Evolutionary conservation across 1,284 basidiomycete species (phyloP).

Genomic region (Apiotrichum mycotoxinovorans): DNA sequence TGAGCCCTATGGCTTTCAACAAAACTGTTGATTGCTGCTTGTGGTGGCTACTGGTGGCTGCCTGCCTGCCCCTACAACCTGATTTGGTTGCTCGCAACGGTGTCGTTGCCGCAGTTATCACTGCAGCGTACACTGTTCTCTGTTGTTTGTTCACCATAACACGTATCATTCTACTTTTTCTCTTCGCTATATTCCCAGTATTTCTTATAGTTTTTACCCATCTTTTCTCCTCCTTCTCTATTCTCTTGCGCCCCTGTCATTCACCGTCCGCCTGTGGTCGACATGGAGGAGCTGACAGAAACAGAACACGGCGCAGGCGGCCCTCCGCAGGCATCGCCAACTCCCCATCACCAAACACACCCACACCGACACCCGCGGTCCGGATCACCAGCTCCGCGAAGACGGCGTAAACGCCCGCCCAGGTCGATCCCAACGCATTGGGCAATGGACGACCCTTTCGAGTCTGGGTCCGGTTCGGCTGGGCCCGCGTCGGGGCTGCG

Average conservation of each 20-base stretch:
- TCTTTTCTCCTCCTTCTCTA: not conserved
- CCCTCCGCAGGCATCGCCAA: not conserved
- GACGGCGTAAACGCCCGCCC: not conserved
- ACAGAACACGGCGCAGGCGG: not conserved
- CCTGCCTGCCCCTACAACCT: too few relatives aligned
- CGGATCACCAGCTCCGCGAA: constrained; percentile 1
- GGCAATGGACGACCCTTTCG: constrained; percentile 39
- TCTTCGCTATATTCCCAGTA: not conserved
- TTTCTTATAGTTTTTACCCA: not conserved
- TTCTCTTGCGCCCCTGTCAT: not conserved
- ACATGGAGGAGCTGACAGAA: constrained; percentile 3
- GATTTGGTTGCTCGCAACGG: too few relatives aligned
- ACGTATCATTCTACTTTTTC: not conserved
- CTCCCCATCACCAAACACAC: not conserved
- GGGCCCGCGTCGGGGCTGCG: constrained; percentile 3
- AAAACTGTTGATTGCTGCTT: too few relatives aligned
- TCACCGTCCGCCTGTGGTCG: not conserved
- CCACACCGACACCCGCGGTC: not conserved
- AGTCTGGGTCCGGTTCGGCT: constrained; percentile 17
- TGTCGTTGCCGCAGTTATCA: too few relatives aligned
- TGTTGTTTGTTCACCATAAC: not conserved
- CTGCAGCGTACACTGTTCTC: too few relatives aligned
- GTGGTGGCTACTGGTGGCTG: too few relatives aligned
- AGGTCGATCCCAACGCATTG: not conserved
- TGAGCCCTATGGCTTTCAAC: too few relatives aligned